phyloP scores from a whole-genome alignment of 164 flowering plant species.

The Nymphaea thermarum region DNA sequence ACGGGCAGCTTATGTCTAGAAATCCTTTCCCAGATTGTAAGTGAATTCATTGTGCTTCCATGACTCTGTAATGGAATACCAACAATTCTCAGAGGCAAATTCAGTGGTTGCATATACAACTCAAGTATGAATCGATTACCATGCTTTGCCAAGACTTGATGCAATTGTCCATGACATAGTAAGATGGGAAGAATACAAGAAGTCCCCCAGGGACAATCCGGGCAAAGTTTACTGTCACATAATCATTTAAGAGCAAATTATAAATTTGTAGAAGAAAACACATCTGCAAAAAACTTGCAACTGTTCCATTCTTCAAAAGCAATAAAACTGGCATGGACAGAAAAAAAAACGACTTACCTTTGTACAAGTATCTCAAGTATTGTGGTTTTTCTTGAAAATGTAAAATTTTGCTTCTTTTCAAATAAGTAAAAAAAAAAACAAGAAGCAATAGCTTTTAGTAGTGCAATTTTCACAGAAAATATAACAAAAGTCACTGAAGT shows the following conservation, averaged over 20 bases:
- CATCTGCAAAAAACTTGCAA: neutral
- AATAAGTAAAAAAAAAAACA: no score
- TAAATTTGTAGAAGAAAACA: neutral
- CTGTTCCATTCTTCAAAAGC: no score
- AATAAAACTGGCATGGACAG: neutral
- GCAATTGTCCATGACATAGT: constrained; percentile 75
- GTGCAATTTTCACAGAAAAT: no score
- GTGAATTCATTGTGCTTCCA: constrained; percentile 30
- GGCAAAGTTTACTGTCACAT: constrained; percentile 74
- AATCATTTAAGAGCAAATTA: constrained; percentile 3
- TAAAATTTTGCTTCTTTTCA: no score
- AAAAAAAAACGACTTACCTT: neutral
- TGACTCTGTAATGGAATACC: constrained; percentile 23
- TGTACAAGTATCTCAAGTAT: no score
- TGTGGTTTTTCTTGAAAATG: no score
- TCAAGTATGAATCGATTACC: constrained; percentile 23
- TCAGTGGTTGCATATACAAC: no score
- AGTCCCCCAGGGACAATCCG: constrained; percentile 96
- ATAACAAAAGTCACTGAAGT: no score
- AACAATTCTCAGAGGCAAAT: no score
- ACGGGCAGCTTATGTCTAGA: constrained; percentile 90
- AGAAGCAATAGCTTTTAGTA: no score
- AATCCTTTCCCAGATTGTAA: constrained; percentile 91
- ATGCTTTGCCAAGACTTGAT: constrained; percentile 69
- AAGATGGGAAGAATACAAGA: constrained; percentile 94